Base-by-base conservation (phyloP, 78 protist genomes). In the Dictyostelium purpureum region DNA sequence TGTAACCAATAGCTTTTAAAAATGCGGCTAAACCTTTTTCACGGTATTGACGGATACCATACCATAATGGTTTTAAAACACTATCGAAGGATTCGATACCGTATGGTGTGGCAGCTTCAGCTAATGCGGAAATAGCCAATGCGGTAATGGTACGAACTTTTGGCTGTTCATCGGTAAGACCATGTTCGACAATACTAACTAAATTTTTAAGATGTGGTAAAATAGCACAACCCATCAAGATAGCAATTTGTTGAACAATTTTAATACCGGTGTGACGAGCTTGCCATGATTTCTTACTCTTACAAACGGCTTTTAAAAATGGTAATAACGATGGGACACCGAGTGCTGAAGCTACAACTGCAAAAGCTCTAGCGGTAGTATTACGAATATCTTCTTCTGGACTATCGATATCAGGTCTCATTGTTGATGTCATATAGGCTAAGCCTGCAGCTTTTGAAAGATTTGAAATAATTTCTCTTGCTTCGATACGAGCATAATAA, bases 361-460 rank as follows among this genome's bases (percentile, higher is more conserved):
- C 97, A 83, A 99, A 96, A 42, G 99, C 99, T 19, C 99, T 97
- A 11, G 99, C 99, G 0, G 99, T 98, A 7, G 99, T 98, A 92
- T 98, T 98, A 33, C 99, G 96, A 93, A 99, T 99, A 85, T 95
- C 96, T 66, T 99, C 99, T 31, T 98, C 98, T n/a, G 77, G 79
- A 81, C 96, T 75, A 93, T 97, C 99, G 82, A 99, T 96, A 89
- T 98, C 99, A 0, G 99, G 99, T 6, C 98, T 95, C 99, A 99
- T 96, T 28, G 98, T 94, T 33, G 98, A 97, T 6, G 99, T 98
- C 99, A 99, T 98, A 28, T 99, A 95, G 1, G 99, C 96, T 31
- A 99, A 93, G 35, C 99, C 99, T 6, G 99, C 99, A 0, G 99
- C 99, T 88, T 98, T 99, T 52, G 99, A 87, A 73, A 99, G 95